phyloP scores from a whole-genome alignment of 163 green algal genomes.

The Coccomyxa subellipsoidea region DNA sequence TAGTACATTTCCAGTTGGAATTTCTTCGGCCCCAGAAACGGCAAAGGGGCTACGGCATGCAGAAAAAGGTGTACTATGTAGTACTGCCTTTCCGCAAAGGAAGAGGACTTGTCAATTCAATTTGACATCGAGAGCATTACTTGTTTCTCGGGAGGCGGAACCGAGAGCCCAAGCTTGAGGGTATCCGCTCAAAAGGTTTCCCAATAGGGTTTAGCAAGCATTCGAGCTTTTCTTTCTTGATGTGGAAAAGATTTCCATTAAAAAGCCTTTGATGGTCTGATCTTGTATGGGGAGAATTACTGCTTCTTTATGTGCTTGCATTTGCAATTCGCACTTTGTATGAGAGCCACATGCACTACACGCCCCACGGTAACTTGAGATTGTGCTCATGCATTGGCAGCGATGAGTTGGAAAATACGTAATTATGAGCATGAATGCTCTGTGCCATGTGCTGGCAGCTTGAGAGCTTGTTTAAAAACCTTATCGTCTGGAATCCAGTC shows the following conservation, averaged over 20 bases:
- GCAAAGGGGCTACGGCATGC: background rate
- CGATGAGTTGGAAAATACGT: background rate
- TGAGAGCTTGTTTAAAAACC: background rate
- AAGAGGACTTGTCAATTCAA: too few species aligned
- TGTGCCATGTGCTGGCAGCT: background rate
- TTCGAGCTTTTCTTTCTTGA: too few species aligned
- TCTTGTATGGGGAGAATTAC: too few species aligned
- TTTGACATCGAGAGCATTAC: too few species aligned
- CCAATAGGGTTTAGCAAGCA: too few species aligned
- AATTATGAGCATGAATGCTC: background rate
- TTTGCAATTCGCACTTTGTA: background rate
- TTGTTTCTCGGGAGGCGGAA: too few species aligned
- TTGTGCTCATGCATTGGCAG: background rate
- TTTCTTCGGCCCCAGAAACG: too few species aligned
- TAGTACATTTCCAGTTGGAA: too few species aligned
- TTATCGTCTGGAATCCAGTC: background rate
- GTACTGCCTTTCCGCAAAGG: too few species aligned
- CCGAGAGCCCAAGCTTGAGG: background rate
- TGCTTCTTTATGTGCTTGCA: background rate
- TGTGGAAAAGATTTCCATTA: too few species aligned
- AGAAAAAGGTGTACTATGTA: background rate
- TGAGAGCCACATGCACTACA: background rate
- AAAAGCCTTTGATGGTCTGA: too few species aligned
- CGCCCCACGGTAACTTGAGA: background rate
- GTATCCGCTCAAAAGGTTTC: too few species aligned